Percentiles rank a stretch among this genome's conserved stretches.
Conservation (phyloP, 768 basidiomycete species). For the Symmetrospora coprosmae region DNA sequence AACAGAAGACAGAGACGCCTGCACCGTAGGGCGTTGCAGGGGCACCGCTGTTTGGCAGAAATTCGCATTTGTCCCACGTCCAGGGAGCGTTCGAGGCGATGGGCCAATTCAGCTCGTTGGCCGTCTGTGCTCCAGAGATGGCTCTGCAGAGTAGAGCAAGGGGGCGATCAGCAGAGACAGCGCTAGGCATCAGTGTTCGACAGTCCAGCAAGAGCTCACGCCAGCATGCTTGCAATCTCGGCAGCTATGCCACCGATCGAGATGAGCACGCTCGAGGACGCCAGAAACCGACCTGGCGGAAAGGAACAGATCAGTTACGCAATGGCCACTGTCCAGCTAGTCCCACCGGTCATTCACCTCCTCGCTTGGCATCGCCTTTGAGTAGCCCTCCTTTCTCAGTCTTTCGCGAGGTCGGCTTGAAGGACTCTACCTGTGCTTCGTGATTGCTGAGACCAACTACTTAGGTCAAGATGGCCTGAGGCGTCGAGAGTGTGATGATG, state of each 20-base stretch:
- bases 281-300: not conserved
- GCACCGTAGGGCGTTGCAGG: constrained; percentile 7
- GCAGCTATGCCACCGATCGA: constrained; percentile 3
- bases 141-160: too few species aligned
- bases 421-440: too few species aligned
- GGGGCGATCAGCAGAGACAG: not conserved
- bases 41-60: constrained; percentile 9
- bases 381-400: too few species aligned
- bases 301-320: too few species aligned
- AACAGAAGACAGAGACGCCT: not conserved
- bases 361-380: too few species aligned
- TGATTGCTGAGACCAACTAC: too few species aligned
- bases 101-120: constrained; percentile 4
- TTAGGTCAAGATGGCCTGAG: too few species aligned
- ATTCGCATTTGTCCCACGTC: constrained; percentile 10
- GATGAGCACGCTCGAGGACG: not conserved
- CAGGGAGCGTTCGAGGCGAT: not conserved
- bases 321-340: too few species aligned
- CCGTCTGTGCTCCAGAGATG: constrained; percentile 6
- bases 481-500: too few species aligned
- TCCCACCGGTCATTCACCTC: too few species aligned
- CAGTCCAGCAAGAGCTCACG: not conserved
- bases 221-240: constrained; percentile 8
- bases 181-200: not conserved
- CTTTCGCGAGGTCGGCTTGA: too few species aligned